These are phyloP conservation scores for Metschnikowia arizonensis DNA, from an alignment of 805 yeast species.

Conservation along the genomic window DNA sequence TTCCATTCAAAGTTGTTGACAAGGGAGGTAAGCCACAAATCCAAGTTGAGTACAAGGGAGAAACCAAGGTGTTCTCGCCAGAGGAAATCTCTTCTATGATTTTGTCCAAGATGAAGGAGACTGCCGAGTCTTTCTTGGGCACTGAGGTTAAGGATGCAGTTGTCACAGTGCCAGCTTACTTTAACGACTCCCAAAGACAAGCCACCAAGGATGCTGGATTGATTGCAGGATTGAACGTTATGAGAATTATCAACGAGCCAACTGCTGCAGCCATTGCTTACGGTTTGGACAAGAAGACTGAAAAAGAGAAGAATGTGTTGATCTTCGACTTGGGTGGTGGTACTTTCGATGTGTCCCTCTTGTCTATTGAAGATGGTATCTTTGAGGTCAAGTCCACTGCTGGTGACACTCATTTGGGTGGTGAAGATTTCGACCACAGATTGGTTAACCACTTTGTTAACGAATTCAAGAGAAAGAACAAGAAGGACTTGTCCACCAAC, in stretches of 20 bases:
- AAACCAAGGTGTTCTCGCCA: slow-evolving; percentile 31
- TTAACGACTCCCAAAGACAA: slow-evolving; percentile 91
- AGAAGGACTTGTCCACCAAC: slow-evolving; percentile 76
- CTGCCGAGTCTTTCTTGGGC: slow-evolving; percentile 74
- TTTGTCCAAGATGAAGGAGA: slow-evolving; percentile 36
- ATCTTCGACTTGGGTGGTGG: slow-evolving; percentile 50
- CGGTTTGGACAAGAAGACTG: slow-evolving; percentile 48
- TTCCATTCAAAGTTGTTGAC: slow-evolving; percentile 32
- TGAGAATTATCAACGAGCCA: slow-evolving; percentile 90
- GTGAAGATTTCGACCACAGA: slow-evolving; percentile 92
- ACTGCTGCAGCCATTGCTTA: slow-evolving; percentile 33
- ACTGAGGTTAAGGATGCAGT: slow-evolving; percentile 79
- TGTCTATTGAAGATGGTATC: slow-evolving; percentile 47
- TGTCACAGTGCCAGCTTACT: slow-evolving; percentile 90
- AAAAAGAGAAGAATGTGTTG: slow-evolving; percentile 56
- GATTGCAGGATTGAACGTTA: slow-evolving; percentile 83
- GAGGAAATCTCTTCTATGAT: slow-evolving; percentile 32
- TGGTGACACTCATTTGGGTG: slow-evolving; percentile 97
- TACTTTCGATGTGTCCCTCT: slow-evolving; percentile 46
- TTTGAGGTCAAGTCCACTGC: slow-evolving; percentile 59
- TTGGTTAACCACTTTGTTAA: slow-evolving; percentile 83
- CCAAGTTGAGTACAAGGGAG: slow-evolving; percentile 31
- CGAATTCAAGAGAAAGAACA: slow-evolving; percentile 93
- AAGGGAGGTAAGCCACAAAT: slow-evolving; percentile 28
- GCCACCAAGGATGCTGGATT: slow-evolving; percentile 93